phyloP scores from a whole-genome alignment of 768 basidiomycete genomes.

The Sarcomyxa edulis region DNA sequence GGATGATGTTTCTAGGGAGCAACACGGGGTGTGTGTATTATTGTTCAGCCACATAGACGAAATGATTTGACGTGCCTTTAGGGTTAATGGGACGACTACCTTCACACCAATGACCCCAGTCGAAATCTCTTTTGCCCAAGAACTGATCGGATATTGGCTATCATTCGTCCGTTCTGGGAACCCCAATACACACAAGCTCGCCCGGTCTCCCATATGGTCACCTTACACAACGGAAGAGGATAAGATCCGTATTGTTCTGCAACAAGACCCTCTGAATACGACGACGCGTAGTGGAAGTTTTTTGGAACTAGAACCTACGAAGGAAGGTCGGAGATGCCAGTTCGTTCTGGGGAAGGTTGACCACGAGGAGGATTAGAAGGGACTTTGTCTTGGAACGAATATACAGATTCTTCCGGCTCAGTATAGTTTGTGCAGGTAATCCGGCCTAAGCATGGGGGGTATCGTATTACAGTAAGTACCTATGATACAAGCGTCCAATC shows the following conservation, averaged over 20 bases:
- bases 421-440: no score
- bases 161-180: conserved; percentile 56
- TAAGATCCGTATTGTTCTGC: conserved; percentile 38
- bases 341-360: conserved; percentile 28
- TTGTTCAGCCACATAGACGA: background rate
- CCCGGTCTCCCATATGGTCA: conserved; percentile 46
- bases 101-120: conserved; percentile 40
- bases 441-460: no score
- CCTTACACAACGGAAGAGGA: conserved; percentile 22
- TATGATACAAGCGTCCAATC: no score
- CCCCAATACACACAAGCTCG: conserved; percentile 51
- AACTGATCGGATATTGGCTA: conserved; percentile 62
- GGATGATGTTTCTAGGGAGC: conserved; percentile 62
- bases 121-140: conserved; percentile 47
- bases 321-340: conserved; percentile 32
- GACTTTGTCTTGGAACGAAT: no score
- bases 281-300: conserved; percentile 28
- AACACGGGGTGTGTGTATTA: conserved; percentile 45
- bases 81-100: conserved; percentile 46
- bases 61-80: conserved; percentile 13
- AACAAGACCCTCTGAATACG: conserved; percentile 20
- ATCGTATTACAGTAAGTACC: no score
- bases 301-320: conserved; percentile 26
- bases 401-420: no score
- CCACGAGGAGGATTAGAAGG: conserved; percentile 32